Base-by-base conservation (phyloP, 805 yeast species). In the Wickerhamomyces bovis region DNA sequence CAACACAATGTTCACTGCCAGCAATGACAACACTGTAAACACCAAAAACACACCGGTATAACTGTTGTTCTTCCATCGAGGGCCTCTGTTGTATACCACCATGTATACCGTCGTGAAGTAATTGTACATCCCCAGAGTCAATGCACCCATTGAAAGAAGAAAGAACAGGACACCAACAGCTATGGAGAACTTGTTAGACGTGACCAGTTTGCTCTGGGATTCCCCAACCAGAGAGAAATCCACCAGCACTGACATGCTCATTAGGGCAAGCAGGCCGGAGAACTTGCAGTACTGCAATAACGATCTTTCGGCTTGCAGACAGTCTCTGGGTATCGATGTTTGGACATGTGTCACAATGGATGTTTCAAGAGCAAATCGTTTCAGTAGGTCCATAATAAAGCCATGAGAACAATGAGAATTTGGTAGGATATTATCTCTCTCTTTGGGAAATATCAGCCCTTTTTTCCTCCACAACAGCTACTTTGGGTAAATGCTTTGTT, bases 251-350 rank as follows among this genome's bases (percentile, higher is more conserved):
- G 58, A 54, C 20, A 60, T 26, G 10, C 59, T 52, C 33, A 53
- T 26, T 10, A 58, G 31, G 2, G 55, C 51, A 2, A 60, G 47
- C 0, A 47, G 40, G 0, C 55, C 55, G 2, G 59, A 48, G 10
- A 57, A 50, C 36, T 58, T 58, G 49, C 55, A 54, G 25, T 51
- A 47, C 19, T 53, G 53, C 8, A 60, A 47, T 10, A 58, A 22
- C 0, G 62, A 52, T 13, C 63, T 43, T 39, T 60, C 64, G 2
- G 59, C 59, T 41, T 60, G 64, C 6, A 60, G 44, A 44, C 63
- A 57, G 46, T 60, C 64, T 22, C 63, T 49, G 1, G 64, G 60
- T 0, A 58, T 43, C 1, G 62, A 57, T 4, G 39, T 36, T 38
- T 28, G 28, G 26, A 28, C 18, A 21, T 41, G 28, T n/a, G 16